phyloP scores from a whole-genome alignment of 1,139 yeast species.

The Meyerozyma athensensis region DNA sequence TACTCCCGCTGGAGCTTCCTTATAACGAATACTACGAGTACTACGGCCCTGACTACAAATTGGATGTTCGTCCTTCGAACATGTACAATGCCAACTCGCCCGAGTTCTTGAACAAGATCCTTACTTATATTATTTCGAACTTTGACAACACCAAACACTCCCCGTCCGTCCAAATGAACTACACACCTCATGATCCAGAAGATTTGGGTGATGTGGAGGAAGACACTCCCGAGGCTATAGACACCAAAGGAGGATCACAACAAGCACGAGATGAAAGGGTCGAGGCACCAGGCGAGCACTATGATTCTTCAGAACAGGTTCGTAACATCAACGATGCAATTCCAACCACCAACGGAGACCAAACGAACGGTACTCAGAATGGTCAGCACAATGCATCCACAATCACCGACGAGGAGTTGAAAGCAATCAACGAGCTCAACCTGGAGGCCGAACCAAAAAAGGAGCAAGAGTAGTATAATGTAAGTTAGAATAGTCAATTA shows the following conservation, averaged over 20 bases:
- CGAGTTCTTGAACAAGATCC: slow-evolving; percentile 82
- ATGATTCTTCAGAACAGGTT: slow-evolving; percentile 47
- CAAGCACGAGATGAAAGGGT: slow-evolving; percentile 72
- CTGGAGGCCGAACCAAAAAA: slow-evolving; percentile 6
- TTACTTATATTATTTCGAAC: slow-evolving; percentile 71
- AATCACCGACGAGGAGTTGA: slow-evolving; percentile 36
- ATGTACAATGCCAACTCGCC: slow-evolving; percentile 96
- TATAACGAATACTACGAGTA: slow-evolving; percentile 96
- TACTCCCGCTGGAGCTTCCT: slow-evolving; percentile 79
- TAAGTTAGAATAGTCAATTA: neutral
- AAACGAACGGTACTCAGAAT: slow-evolving; percentile 26
- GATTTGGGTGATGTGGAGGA: slow-evolving; percentile 82
- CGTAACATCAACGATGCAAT: neutral
- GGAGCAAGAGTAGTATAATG: slow-evolving; percentile 1
- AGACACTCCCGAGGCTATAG: slow-evolving; percentile 68
- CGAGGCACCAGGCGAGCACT: slow-evolving; percentile 64
- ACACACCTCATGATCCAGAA: slow-evolving; percentile 83
- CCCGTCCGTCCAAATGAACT: slow-evolving; percentile 91
- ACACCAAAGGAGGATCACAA: slow-evolving; percentile 88
- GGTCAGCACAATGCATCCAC: slow-evolving; percentile 4
- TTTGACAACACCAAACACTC: slow-evolving; percentile 88
- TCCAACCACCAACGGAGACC: neutral
- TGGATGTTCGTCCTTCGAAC: slow-evolving; percentile 91
- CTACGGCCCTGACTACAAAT: slow-evolving; percentile 92
- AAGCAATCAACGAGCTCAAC: slow-evolving; percentile 37